Percentiles rank a stretch among this genome's conserved stretches.
These are phyloP conservation scores for Fusarium humuli DNA, from an alignment of 2,329 filamentous ascomycete species.

Conservation along the genomic window DNA sequence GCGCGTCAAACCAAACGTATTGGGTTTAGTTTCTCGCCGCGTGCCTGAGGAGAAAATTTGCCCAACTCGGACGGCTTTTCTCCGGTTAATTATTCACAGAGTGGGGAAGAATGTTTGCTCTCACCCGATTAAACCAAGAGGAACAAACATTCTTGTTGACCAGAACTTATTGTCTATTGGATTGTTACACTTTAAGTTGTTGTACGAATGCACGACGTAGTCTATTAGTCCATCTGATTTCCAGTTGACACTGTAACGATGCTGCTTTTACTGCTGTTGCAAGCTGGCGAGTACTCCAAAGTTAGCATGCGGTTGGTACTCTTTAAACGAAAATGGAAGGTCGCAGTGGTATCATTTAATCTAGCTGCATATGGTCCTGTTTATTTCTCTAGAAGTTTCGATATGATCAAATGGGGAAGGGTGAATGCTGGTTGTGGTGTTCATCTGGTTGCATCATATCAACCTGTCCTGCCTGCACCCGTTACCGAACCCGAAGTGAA, in stretches of 20 bases:
- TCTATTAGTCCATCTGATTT: not conserved
- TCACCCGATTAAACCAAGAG: not conserved
- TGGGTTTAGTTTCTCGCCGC: conserved; percentile 26
- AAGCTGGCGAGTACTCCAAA: not conserved
- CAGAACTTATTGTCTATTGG: not conserved
- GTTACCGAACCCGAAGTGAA: not conserved
- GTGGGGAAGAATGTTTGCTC: not conserved
- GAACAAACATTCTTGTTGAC: not conserved
- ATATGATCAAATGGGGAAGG: conserved; percentile 25
- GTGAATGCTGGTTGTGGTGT: conserved; percentile 16
- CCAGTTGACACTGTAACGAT: not conserved
- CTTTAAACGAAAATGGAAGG: not conserved
- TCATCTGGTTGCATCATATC: conserved; percentile 13
- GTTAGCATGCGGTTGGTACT: not conserved
- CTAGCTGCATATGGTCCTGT: not conserved
- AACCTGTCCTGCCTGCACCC: not conserved
- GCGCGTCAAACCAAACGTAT: conserved; percentile 33
- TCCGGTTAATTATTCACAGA: conserved; percentile 17
- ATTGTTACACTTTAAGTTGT: not conserved
- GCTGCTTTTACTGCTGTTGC: not conserved
- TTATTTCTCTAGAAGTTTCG: conserved; percentile 23
- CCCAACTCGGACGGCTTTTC: conserved; percentile 17
- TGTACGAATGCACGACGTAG: not conserved
- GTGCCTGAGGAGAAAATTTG: conserved; percentile 43
- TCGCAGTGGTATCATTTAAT: not conserved